Percentiles rank a stretch among this genome's conserved stretches.
These are phyloP conservation scores for Aspergillus awamori DNA, from an alignment of 2,329 filamentous ascomycete species.

Conservation along the genomic window DNA sequence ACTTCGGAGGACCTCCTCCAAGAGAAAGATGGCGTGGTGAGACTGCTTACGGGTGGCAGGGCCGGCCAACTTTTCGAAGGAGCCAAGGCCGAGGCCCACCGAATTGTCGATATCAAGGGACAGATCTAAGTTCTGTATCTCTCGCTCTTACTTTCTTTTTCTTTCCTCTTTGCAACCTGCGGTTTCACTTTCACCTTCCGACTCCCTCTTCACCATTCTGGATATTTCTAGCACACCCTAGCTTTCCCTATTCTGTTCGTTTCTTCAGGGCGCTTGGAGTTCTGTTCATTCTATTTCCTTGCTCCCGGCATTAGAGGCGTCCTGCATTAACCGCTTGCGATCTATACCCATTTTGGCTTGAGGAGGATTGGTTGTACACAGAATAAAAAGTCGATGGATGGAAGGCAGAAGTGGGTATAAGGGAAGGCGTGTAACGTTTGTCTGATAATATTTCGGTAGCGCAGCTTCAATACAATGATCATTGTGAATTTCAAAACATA, in stretches of 20 bases:
- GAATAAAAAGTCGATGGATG: neutral
- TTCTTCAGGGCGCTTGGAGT: neutral
- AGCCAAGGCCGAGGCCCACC: conserved; percentile 73
- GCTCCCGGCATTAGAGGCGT: conserved; percentile 8
- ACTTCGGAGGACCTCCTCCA: conserved; percentile 75
- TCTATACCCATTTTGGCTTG: conserved; percentile 10
- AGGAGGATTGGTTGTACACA: neutral
- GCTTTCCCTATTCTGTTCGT: conserved; percentile 14
- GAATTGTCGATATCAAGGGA: conserved; percentile 93
- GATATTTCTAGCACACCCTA: conserved; percentile 3
- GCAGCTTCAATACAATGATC: conserved; percentile 3
- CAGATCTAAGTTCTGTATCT: conserved; percentile 63
- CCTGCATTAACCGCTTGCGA: neutral
- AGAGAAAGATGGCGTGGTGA: conserved; percentile 72
- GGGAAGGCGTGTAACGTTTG: conserved; percentile 3
- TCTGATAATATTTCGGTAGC: conserved; percentile 10
- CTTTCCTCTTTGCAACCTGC: conserved; percentile 8
- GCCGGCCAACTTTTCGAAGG: conserved; percentile 73
- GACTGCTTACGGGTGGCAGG: conserved; percentile 73
- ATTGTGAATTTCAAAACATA: neutral
- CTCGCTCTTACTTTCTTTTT: conserved; percentile 9
- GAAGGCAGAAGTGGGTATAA: conserved; percentile 3
- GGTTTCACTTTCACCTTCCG: neutral
- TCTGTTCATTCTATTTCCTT: neutral
- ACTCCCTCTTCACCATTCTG: conserved; percentile 2